Base-by-base conservation (phyloP, 768 basidiomycete species). In the Mycena crocata region DNA sequence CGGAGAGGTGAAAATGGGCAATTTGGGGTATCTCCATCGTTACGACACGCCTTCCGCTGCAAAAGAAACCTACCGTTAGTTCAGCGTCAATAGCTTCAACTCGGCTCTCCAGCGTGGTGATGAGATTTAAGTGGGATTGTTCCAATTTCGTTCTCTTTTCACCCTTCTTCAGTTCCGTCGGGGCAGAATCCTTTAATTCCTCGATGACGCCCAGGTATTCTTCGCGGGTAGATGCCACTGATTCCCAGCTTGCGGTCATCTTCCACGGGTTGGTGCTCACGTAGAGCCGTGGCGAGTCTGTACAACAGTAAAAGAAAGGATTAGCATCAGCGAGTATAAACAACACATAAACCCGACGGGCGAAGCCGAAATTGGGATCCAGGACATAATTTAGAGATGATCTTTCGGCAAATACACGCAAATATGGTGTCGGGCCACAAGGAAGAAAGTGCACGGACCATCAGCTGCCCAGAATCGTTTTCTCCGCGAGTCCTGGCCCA, bases 211-310 rank as follows among this genome's bases (percentile, higher is more conserved):
- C 81, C n/a, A 89, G 60, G 72, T 94, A 95, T 74, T 95, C 93
- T 54, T 89, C 89, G 48, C 85, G 85, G 17, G 92, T 90, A 5
- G 91, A 90, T 17, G 92, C 87, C 57, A 91, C 78, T 14, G 90
- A 84, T 71, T 89, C 85, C 73, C 95, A 92, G 19, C 90, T 90
- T 34, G 93, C 90, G 12, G 90, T 88, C 45, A 90, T 90, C 81
- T 95, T 96, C 93, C 93, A 96, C 24, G 94, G 94, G 77, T 96
- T 96, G 17, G 92, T 93, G 35, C 94, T 95, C 40, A 86, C 81
- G 74, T 93, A 96, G 57, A 95, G 79, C 65, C 94, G 89, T 28
- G 94, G 93, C 50, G 94, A 95, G 82, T 93, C 94, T 95, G 73
- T 37, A 19, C 19, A 76, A 66, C 62, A 67, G 70, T 71, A 70